Base-by-base conservation (phyloP, 371 early-diverging fungal species). In the Circinella umbellata region DNA sequence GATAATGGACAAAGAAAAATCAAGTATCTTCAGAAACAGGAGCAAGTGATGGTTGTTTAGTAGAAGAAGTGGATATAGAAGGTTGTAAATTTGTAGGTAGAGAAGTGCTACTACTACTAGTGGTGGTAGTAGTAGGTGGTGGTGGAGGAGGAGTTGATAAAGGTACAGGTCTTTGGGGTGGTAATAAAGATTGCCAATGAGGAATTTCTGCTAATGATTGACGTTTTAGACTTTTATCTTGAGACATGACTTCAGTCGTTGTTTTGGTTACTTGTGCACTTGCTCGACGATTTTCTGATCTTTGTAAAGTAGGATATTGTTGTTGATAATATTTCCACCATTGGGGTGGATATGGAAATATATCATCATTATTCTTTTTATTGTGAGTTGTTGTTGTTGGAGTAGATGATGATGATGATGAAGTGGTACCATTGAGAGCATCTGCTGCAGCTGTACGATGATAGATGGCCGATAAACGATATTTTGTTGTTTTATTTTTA, bases 131-230 rank as follows among this genome's bases (percentile, higher is more conserved):
- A 70, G 67, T 49, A 48, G 69, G 70, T 53, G 71, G 76, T 61
- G 81, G 77, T 37, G 81, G 81, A n/a, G 73, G 76, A 35, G 63
- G n/a, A n/a, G n/a, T 72, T 4, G 76, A 72, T 46, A 53, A 69
- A 14, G 82, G 82, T 13, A 79, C 79, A 20, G 82, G 82, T 61
- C 76, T 61, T 66, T 77, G 82, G 37, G 82, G 80, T 27, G 82
- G 82, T 39, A 82, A 36, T 9, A 63, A 69, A 15, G 65, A 66
- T 64, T 77, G 79, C 82, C 82, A 82, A 57, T 77, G 72, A 38
- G 82, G 80, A 59, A 80, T 77, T 35, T 75, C 75, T 17, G 80
- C 72, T 36, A 80, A 70, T n/a, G 78, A 78, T 48, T 75, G 74
- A 34, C 77, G 74, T 13, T 69, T 67, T 15, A 49, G 15, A 49